These are phyloP conservation scores for Galeopsis tetrahit DNA, from an alignment of 257 asterid species.

Conservation along the genomic window DNA sequence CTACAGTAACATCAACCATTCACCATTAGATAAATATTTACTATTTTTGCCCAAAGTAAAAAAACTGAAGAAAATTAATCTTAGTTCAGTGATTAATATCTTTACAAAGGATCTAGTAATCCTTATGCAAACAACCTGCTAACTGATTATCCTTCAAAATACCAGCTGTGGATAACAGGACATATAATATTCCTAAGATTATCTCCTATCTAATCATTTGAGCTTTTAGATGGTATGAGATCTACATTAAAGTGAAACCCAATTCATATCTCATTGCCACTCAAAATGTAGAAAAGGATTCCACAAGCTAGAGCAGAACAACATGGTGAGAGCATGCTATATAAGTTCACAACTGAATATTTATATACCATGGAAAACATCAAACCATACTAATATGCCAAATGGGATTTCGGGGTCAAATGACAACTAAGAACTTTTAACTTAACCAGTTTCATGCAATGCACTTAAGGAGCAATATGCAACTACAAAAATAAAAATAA, in stretches of 20 bases:
- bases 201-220: not conserved
- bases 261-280: slow-evolving; percentile 9
- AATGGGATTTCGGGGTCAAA: slow-evolving; percentile 22
- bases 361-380: slow-evolving; percentile 1
- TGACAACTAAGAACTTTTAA: slow-evolving; percentile 25
- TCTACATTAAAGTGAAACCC: slow-evolving; percentile 10
- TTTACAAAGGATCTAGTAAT: not conserved
- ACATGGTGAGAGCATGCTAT: not conserved
- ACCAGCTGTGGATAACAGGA: slow-evolving; percentile 13
- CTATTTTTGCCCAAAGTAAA: slow-evolving; percentile 4
- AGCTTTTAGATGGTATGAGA: slow-evolving; percentile 19
- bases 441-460: slow-evolving; percentile 11
- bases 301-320: not conserved
- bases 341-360: slow-evolving; percentile 11
- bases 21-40: slow-evolving; percentile 24
- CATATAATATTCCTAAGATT: not conserved
- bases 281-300: not conserved
- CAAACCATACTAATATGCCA: slow-evolving; percentile 19
- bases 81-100: slow-evolving; percentile 14
- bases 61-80: slow-evolving; percentile 13
- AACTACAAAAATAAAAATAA: not conserved
- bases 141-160: slow-evolving; percentile 30
- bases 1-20: slow-evolving; percentile 46
- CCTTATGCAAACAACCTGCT: not conserved
- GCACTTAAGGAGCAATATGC: slow-evolving; percentile 12